Base-by-base conservation (phyloP, 163 green algal genomes). In the Coccomyxa subellipsoidea region DNA sequence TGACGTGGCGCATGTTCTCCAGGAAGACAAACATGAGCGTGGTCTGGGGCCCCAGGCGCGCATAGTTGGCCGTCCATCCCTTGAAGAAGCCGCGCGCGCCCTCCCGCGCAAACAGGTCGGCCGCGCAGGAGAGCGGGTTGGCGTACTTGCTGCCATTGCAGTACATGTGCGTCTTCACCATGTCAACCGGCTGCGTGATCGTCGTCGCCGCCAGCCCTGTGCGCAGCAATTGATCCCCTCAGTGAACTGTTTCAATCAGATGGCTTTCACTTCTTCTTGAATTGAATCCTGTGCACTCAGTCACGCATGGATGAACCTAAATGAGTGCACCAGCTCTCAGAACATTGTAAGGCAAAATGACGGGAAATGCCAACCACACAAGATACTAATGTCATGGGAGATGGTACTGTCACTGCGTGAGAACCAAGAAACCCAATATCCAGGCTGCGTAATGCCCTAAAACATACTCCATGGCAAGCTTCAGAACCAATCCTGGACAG, bases 201-300 rank as follows among this genome's bases (percentile, higher is more conserved):
- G 94, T 98, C 10, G 95, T 98, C 38, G 92, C 96, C 36, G 97
- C 93, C n/a, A 98, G 82, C 27, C 95, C 95, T 27, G 94, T 32
- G 4, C 21, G 66, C 5, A 3, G 7, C 66, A 73, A 34, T 8
- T 59, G 15, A 59, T 18, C 47, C 23, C 47, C 10, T 59, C 15
- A 59, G 47, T 18, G 32, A 1, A 18, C n/a, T 1, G 10, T 4
- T 10, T 34, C 7, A 23, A 37, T 3, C 4, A 3, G n/a, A 35
- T n/a, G n/a, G n/a, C n/a, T n/a, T n/a, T n/a, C n/a, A n/a, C n/a
- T n/a, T n/a, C n/a, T n/a, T n/a, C n/a, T n/a, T n/a, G n/a, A n/a
- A n/a, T n/a, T n/a, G n/a, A n/a, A n/a, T n/a, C n/a, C n/a, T n/a
- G n/a, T n/a, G n/a, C n/a, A n/a, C n/a, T n/a, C n/a, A n/a, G n/a